Evolutionary conservation across 148 eudicot genomes (phyloP).

Genomic region (Amaranthus cruentus): DNA sequence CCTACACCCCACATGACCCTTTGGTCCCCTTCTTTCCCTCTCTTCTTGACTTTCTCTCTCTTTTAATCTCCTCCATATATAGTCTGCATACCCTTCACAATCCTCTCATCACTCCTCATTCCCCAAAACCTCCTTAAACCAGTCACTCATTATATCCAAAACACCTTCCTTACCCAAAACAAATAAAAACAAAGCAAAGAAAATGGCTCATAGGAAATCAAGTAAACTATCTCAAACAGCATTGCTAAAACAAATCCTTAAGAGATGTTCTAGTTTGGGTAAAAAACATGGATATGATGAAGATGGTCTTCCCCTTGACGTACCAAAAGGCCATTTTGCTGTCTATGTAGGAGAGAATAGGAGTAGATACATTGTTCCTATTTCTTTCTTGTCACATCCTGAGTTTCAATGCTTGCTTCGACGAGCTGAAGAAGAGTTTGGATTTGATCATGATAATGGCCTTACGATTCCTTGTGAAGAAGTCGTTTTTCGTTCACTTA

Average conservation of each 20-base stretch:
- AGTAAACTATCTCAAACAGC: slow-evolving; percentile 59
- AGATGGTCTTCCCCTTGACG: slow-evolving; percentile 62
- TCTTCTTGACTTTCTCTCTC: not conserved
- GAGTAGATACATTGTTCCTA: slow-evolving; percentile 74
- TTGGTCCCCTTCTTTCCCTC: slow-evolving; percentile 20
- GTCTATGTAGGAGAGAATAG: slow-evolving; percentile 80
- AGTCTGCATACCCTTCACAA: slow-evolving; percentile 33
- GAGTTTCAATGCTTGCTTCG: slow-evolving; percentile 67
- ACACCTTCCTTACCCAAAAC: not conserved
- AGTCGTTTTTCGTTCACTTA: slow-evolving; percentile 59
- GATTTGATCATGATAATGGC: slow-evolving; percentile 79
- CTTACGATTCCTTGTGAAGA: slow-evolving; percentile 90
- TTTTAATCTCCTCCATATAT: slow-evolving; percentile 37
- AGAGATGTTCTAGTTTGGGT: slow-evolving; percentile 74
- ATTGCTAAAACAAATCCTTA: slow-evolving; percentile 64
- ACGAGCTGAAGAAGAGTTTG: slow-evolving; percentile 82
- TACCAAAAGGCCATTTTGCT: slow-evolving; percentile 84
- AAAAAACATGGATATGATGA: slow-evolving; percentile 49
- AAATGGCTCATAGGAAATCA: slow-evolving; percentile 58
- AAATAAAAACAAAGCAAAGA: not conserved
- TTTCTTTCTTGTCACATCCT: slow-evolving; percentile 62
- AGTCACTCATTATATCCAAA: not conserved
- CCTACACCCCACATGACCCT: slow-evolving; percentile 37
- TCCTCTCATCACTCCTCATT: slow-evolving; percentile 26
- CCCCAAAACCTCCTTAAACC: not conserved